These are phyloP conservation scores for Xylaria venustula DNA, from an alignment of 495 filamentous ascomycete species.

Conservation along the genomic window DNA sequence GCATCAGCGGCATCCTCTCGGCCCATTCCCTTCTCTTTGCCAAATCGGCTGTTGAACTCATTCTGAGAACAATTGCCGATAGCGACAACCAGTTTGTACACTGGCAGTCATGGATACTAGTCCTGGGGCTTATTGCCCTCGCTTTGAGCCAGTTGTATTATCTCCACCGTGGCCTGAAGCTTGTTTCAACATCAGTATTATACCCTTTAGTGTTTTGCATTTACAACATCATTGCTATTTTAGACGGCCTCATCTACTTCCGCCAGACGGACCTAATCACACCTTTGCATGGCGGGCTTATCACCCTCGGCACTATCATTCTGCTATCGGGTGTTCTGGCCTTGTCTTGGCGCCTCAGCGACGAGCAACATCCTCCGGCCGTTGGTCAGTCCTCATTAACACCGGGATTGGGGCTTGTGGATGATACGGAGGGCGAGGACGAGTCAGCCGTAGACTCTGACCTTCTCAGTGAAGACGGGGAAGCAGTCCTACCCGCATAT, in stretches of 20 bases:
- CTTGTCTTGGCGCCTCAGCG: conserved; percentile 88
- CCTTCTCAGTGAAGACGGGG: conserved; percentile 36
- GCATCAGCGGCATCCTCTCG: conserved; percentile 87
- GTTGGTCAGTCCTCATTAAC: conserved; percentile 62
- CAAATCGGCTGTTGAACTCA: conserved; percentile 93
- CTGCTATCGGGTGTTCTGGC: conserved; percentile 86
- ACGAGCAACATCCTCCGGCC: conserved; percentile 59
- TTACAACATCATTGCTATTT: conserved; percentile 98
- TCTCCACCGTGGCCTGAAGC: conserved; percentile 86
- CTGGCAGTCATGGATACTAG: conserved; percentile 95
- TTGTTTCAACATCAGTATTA: conserved; percentile 92
- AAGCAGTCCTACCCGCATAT: conserved; percentile 36
- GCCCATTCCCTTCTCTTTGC: conserved; percentile 91
- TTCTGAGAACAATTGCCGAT: conserved; percentile 90
- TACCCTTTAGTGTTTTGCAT: conserved; percentile 99
- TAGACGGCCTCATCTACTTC: conserved; percentile 98
- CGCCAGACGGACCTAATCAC: conserved; percentile 77
- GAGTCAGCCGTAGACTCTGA: conserved; percentile 46
- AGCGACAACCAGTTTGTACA: conserved; percentile 90
- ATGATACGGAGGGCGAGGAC: conserved; percentile 60
- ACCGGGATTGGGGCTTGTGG: conserved; percentile 68
- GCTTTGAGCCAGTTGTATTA: conserved; percentile 94
- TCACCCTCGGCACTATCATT: conserved; percentile 82
- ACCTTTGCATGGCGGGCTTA: conserved; percentile 73
- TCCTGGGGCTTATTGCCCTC: conserved; percentile 76